These are phyloP conservation scores for Melampsora larici-populina DNA, from an alignment of 1,284 basidiomycete genomes.

Conservation along the genomic window DNA sequence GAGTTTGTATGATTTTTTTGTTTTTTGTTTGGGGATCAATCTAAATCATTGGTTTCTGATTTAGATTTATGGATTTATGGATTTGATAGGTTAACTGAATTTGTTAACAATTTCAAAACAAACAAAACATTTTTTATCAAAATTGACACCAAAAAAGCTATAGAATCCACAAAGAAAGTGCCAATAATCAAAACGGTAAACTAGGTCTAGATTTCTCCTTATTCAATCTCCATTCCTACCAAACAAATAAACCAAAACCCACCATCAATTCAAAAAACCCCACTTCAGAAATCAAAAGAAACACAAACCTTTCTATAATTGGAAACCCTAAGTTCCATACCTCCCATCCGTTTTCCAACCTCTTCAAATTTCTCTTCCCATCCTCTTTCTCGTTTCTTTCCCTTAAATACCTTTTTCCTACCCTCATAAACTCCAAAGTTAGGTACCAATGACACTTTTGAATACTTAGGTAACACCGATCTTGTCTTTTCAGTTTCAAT, in stretches of 20 bases:
- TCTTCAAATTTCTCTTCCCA: constrained; percentile 5
- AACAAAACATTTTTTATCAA: not conserved
- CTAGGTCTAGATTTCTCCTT: constrained; percentile 27
- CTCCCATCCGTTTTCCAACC: constrained; percentile 19
- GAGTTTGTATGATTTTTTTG: no score
- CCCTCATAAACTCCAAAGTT: constrained; percentile 18
- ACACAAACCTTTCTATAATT: constrained; percentile 26
- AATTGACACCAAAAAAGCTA: not conserved
- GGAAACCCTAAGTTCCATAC: constrained; percentile 19
- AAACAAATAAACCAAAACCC: no score
- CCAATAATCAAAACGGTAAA: constrained; percentile 19
- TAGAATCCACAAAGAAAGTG: no score
- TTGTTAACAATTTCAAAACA: no score
- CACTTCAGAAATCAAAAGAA: not conserved
- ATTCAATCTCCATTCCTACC: constrained; percentile 22
- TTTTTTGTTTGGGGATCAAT: no score
- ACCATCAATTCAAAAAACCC: no score
- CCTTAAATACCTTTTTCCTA: constrained; percentile 21
- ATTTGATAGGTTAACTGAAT: no score
- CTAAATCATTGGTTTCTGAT: no score
- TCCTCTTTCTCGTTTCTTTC: constrained; percentile 10
- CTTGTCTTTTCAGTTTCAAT: not conserved
- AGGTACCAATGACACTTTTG: not conserved
- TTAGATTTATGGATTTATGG: no score
- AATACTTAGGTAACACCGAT: not conserved